These are phyloP conservation scores for Penicillium taxi DNA, from an alignment of 495 filamentous ascomycete genomes.

Conservation along the genomic window DNA sequence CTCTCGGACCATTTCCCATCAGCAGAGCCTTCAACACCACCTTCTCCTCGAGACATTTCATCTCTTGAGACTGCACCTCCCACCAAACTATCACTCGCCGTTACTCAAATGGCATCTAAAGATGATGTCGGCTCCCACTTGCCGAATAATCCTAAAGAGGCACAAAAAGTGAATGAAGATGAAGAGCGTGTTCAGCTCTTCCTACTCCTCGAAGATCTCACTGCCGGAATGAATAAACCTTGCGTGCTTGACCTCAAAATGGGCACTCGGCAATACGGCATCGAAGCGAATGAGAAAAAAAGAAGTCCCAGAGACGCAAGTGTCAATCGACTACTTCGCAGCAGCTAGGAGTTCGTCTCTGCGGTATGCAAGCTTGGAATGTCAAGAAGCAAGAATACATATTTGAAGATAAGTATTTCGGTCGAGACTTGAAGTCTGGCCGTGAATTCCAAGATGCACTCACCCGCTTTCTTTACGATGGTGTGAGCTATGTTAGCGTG, in stretches of 20 bases:
- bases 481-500: slow-evolving; percentile 69
- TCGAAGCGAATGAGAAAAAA: slow-evolving; percentile 87
- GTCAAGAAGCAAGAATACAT: slow-evolving; percentile 70
- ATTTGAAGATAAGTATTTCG: slow-evolving; percentile 97
- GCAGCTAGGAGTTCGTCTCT: slow-evolving; percentile 85
- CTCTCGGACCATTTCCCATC: slow-evolving; percentile 5
- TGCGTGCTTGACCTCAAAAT: slow-evolving; percentile 98
- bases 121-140: slow-evolving; percentile 20
- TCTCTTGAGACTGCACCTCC: slow-evolving; percentile 1
- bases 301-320: slow-evolving; percentile 84
- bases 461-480: slow-evolving; percentile 84
- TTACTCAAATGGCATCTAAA: slow-evolving; percentile 1
- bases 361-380: slow-evolving; percentile 95
- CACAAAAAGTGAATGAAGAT: too few relatives aligned
- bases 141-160: slow-evolving; percentile 71
- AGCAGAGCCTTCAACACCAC: slow-evolving; percentile 3
- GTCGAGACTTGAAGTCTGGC: slow-evolving; percentile 79
- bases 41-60: neutral
- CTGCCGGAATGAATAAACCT: slow-evolving; percentile 89
- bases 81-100: slow-evolving; percentile 3
- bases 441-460: slow-evolving; percentile 85
- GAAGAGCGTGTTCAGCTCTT: slow-evolving; percentile 83
- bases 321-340: slow-evolving; percentile 88
- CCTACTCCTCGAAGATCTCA: slow-evolving; percentile 90
- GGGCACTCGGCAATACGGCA: slow-evolving; percentile 96